Evolutionary conservation across 495 filamentous ascomycete species (phyloP), one percentile per base, ranked within the genome.

Genomic region (Xanthoparmelia taractica): DNA sequence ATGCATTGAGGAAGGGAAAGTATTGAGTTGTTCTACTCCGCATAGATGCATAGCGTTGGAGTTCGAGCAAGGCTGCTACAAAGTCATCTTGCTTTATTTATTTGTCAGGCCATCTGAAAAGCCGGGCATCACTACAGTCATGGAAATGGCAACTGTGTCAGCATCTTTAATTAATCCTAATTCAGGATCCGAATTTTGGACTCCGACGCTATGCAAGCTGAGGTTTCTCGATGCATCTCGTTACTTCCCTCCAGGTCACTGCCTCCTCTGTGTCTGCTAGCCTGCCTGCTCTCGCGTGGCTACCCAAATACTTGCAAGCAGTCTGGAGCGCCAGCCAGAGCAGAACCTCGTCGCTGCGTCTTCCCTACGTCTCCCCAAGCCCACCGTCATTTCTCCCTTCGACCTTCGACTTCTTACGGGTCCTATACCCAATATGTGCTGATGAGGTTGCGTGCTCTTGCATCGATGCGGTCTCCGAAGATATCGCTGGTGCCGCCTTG

Each of bases 1-100:
- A 63, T 74, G 70, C 63, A 73, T 62, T 59, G 29, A 27, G 17
- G 5, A 33, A 7, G 25, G 34, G 29, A 12, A 23, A 15, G 0
- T 10, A 0, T 23, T n/a, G 20, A 23, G 10, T 27, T 18, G 15
- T 43, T 4, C 15, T 47, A 34, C 3, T 45, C 7, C 18, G 23
- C 17, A 18, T 41, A 11, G 0, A 45, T 58, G 43, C 61, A 63
- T 63, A 63, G 61, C 61, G 61, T 25, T 57, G 55, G 45, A 38
- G 59, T 61, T 61, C 2, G 29, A n/a, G 55, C n/a, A 6, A 31
- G 11, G 23, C 25, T 29, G 47, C 23, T 29, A n/a, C 2, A 17
- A 29, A 29, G 31, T 36, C 10, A 29, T 2, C 29, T 57, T 47
- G n/a, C 41, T 8, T n/a, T n/a, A 1, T 7, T 0, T 10, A 34